These are phyloP conservation scores for Cephaloascus fragrans DNA, from an alignment of 805 yeast species.

Conservation along the genomic window DNA sequence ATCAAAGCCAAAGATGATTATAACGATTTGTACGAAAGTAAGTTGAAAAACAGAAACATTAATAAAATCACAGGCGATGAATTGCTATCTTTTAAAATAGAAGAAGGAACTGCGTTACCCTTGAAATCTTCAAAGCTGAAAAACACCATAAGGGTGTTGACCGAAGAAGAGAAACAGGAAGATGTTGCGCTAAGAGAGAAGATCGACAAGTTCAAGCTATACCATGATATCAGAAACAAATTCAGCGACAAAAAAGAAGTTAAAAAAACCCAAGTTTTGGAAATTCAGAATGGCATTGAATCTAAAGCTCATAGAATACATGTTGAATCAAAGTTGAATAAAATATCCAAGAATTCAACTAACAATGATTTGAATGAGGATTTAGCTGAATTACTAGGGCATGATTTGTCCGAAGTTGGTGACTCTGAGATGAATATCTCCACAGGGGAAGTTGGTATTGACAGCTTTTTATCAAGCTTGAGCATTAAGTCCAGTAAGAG, in stretches of 20 bases:
- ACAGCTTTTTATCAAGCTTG: too few relatives aligned
- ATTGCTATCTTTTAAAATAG: slow-evolving; percentile 3
- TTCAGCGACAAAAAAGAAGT: background rate
- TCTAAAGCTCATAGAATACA: too few relatives aligned
- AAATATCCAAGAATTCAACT: background rate
- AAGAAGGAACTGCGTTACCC: background rate
- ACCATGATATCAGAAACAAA: slow-evolving; percentile 6
- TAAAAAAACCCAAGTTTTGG: background rate
- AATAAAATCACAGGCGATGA: slow-evolving; percentile 3
- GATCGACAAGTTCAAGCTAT: slow-evolving; percentile 10
- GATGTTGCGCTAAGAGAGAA: slow-evolving; percentile 10
- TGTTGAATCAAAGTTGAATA: background rate
- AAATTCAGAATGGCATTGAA: background rate
- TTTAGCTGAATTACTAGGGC: background rate
- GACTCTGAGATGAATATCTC: too few relatives aligned
- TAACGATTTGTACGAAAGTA: slow-evolving; percentile 4
- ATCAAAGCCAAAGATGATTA: slow-evolving; percentile 3
- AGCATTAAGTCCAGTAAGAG: too few relatives aligned
- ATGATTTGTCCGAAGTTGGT: too few relatives aligned
- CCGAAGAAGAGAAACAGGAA: slow-evolving; percentile 10
- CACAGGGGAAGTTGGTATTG: too few relatives aligned
- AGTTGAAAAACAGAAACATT: slow-evolving; percentile 2
- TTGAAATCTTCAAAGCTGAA: slow-evolving; percentile 1
- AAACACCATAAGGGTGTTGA: slow-evolving; percentile 4
- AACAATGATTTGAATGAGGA: background rate